Conservation (phyloP, 495 filamentous ascomycete species). For the Annulohypoxylon moriforme region DNA sequence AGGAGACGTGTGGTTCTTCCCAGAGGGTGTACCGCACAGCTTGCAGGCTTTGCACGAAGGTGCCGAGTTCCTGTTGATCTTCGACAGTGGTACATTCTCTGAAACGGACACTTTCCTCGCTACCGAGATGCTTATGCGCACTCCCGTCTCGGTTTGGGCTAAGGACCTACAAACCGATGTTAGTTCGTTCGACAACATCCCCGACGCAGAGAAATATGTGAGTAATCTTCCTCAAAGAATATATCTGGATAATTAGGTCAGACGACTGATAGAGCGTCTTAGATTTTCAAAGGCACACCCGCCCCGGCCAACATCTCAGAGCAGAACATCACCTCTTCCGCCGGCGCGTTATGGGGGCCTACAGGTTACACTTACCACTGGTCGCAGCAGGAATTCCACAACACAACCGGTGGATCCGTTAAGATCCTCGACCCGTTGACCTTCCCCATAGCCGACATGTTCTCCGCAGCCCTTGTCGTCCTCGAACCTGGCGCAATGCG, state of each 20-base stretch:
- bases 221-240: constrained; percentile 15
- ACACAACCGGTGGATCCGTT: constrained; percentile 70
- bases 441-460: constrained; percentile 69
- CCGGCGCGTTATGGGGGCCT: constrained; percentile 64
- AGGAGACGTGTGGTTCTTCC: constrained; percentile 80
- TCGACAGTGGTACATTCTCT: constrained; percentile 75
- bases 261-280: too few relatives aligned
- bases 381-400: constrained; percentile 68
- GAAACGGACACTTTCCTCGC: constrained; percentile 78
- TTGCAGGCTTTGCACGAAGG: constrained; percentile 74
- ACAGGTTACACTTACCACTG: constrained; percentile 74
- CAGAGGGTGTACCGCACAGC: constrained; percentile 71
- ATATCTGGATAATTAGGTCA: too few relatives aligned
- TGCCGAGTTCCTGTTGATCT: constrained; percentile 76
- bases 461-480: constrained; percentile 72
- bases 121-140: constrained; percentile 70
- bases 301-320: constrained; percentile 68
- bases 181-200: constrained; percentile 67
- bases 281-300: constrained; percentile 74
- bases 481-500: constrained; percentile 78
- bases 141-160: constrained; percentile 70
- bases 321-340: constrained; percentile 70
- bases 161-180: constrained; percentile 70
- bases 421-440: constrained; percentile 73
- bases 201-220: constrained; percentile 67